Evolutionary conservation across 305 asterid species (phyloP), one percentile per base, ranked within the genome.

Genomic region (Fraxinus floribunda): DNA sequence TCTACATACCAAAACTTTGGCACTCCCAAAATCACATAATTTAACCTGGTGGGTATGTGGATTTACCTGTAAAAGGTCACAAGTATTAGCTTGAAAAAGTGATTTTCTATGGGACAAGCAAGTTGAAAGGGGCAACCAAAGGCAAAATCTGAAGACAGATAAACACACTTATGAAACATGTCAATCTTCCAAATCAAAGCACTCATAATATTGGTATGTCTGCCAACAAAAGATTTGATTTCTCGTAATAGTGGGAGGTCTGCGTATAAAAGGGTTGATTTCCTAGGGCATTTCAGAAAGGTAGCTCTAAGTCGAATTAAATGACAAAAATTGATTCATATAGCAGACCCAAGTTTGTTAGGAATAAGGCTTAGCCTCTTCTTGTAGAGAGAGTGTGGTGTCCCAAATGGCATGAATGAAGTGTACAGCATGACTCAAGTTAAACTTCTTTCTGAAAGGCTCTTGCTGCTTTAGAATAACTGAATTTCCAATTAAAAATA

Each of bases 21-120:
- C 82, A 68, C 82, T 79, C 36, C 82, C 82, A 68, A 79, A 79
- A 44, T 79, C 82, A 44, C 82, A 79, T 79, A 79, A 41, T 79
- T 79, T 79, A 79, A 79, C 41, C 77, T 79, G 82, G 39, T 79
- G 82, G 6, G 82, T 79, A 79, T 79, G 82, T 20, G 82, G 82
- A 79, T 79, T 79, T n/a, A 79, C 77, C 82, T 79, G 77, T 62
- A 80, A 62, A 66, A 39, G 10, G 22, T 70, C 75, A 29, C 3
- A 24, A 66, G 36, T 30, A 70, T 70, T 70, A 70, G 41, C 75
- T 70, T 32, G 39, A 29, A 11, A 24, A 62, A 64, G 72, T 64
- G 72, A 24, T 24, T 64, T 62, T 24, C 72, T 64, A 64, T 64
- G 72, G 34, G 72, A 64, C n/a, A 9, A 24, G 16, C 34, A 24